Evolutionary conservation across 306 rosid genomes (phyloP).

Genomic region (Herpetospermum pedunculosum): DNA sequence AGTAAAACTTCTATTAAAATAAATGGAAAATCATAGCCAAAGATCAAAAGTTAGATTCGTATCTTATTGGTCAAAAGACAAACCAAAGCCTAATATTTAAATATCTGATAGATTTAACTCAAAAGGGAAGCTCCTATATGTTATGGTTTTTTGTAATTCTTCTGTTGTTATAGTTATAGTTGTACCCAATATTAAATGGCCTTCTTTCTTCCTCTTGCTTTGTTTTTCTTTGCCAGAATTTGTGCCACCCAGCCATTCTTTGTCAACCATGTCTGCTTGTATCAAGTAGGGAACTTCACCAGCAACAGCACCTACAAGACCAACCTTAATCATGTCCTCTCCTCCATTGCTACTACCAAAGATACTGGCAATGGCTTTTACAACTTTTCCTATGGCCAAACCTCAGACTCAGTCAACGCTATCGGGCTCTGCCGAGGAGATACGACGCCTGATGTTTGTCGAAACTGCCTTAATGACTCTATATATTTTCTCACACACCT

Average conservation of each 20-base stretch:
- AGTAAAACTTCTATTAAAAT: background rate
- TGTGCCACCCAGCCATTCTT: background rate
- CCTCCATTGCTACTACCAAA: background rate
- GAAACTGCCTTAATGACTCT: slow-evolving; percentile 27
- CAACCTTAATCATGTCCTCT: background rate
- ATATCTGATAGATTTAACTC: background rate
- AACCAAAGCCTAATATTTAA: no score
- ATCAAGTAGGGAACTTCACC: background rate
- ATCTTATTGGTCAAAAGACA: no score
- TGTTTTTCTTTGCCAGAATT: background rate
- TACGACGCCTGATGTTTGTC: slow-evolving; percentile 15
- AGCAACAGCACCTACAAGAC: background rate
- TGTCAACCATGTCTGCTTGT: background rate
- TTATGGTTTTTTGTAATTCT: background rate
- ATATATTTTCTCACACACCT: background rate
- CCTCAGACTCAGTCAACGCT: background rate
- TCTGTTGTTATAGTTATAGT: background rate
- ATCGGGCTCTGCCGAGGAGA: slow-evolving; percentile 47
- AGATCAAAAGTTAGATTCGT: background rate
- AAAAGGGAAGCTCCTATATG: background rate
- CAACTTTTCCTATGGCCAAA: background rate
- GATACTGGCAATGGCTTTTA: background rate
- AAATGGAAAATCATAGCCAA: background rate
- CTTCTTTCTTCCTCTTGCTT: background rate
- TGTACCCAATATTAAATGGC: background rate